Percentiles rank a stretch among this genome's conserved stretches.
phyloP scores from a whole-genome alignment of 495 filamentous ascomycete species.

The Penicillium bovifimosum region DNA sequence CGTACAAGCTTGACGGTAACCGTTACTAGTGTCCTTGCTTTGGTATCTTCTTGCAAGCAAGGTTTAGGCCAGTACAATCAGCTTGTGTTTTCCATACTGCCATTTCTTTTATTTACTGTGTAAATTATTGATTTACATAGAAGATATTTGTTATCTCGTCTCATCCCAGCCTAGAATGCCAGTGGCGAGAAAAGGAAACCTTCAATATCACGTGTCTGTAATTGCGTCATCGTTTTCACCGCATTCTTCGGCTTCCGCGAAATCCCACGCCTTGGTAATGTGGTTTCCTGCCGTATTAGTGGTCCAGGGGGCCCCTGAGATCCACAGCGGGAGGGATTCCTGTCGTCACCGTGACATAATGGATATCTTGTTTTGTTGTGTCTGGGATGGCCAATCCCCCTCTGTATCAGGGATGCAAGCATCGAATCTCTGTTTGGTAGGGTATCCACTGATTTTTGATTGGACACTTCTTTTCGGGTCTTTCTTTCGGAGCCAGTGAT shows the following conservation, averaged over 20 bases:
- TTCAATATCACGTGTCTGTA: background rate
- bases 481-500: background rate
- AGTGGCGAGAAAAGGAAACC: background rate
- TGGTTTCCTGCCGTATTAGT: constrained; percentile 22
- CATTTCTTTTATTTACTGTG: too few relatives aligned
- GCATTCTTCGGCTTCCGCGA: constrained; percentile 3
- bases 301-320: constrained; percentile 1
- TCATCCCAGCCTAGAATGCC: background rate
- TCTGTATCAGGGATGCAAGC: constrained; percentile 2
- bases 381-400: background rate
- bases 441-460: background rate
- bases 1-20: background rate
- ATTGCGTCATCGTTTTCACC: constrained; percentile 16
- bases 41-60: too few relatives aligned
- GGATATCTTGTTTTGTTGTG: background rate
- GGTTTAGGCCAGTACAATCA: too few relatives aligned
- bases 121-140: too few relatives aligned
- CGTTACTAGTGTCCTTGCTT: too few relatives aligned
- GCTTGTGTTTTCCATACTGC: too few relatives aligned
- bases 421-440: constrained; percentile 8
- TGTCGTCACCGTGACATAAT: constrained; percentile 32
- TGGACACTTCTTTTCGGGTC: background rate
- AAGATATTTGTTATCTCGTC: too few relatives aligned
- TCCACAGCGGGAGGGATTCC: constrained; percentile 17
- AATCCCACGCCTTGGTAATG: constrained; percentile 1